Evolutionary conservation across 306 rosid genomes (phyloP).

Genomic region (Rosa persica): DNA sequence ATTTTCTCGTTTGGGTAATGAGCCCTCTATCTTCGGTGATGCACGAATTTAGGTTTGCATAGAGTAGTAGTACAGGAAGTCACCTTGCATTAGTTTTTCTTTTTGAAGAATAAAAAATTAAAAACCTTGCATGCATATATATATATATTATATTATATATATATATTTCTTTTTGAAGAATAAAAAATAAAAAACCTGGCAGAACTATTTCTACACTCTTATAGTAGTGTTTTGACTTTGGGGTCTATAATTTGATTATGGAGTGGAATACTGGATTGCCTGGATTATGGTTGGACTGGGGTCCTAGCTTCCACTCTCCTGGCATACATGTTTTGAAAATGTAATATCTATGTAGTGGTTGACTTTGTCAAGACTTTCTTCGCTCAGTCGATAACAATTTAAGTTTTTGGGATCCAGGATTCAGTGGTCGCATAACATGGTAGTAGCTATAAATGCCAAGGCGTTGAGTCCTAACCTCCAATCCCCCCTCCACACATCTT

Average conservation of each 20-base stretch:
- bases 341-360: too few species aligned
- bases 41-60: not conserved
- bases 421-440: not conserved
- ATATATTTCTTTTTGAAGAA: not conserved
- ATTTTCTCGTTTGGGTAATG: not conserved
- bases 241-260: not conserved
- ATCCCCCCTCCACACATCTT: not conserved
- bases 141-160: too few species aligned
- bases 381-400: not conserved
- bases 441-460: not conserved
- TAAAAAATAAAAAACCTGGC: not conserved
- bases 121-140: too few species aligned
- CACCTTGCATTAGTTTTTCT: not conserved
- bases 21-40: not conserved
- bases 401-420: not conserved
- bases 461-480: not conserved
- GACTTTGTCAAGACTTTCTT: too few species aligned
- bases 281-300: not conserved
- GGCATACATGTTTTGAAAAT: too few species aligned
- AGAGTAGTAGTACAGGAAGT: not conserved
- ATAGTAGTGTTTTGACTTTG: not conserved
- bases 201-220: not conserved
- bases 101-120: not conserved
- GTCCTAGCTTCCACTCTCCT: too few species aligned
- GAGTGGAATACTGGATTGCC: not conserved